Conservation (phyloP, 2,329 filamentous ascomycete genomes). For the Hypoxylon sp. region DNA sequence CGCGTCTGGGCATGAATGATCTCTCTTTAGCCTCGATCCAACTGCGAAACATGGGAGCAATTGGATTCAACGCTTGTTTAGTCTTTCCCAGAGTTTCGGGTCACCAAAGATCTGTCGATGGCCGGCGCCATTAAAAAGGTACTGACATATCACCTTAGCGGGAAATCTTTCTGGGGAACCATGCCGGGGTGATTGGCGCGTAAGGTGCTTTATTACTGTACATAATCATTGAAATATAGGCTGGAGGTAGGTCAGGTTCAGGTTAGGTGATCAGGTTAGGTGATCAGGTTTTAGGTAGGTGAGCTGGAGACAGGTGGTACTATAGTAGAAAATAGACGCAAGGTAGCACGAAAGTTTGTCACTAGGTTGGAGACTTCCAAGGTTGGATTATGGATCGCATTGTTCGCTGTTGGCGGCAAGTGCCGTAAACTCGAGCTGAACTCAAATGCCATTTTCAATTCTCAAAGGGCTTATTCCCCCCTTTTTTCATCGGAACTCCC, state of each 20-base stretch:
- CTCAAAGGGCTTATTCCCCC: background rate
- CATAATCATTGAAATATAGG: constrained; percentile 40
- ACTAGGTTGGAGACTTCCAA: background rate
- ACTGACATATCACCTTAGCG: constrained; percentile 57
- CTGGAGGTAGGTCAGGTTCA: background rate
- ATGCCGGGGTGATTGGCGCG: constrained; percentile 39
- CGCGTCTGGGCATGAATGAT: constrained; percentile 46
- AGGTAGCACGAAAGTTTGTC: constrained; percentile 33
- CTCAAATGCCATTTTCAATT: background rate
- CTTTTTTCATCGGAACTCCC: constrained; percentile 22
- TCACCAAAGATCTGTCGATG: constrained; percentile 53
- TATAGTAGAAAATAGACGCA: constrained; percentile 25
- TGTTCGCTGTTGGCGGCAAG: constrained; percentile 37
- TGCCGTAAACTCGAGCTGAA: constrained; percentile 25
- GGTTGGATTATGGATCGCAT: constrained; percentile 10
- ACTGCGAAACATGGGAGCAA: constrained; percentile 50
- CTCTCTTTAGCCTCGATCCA: constrained; percentile 47
- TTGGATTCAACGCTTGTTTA: constrained; percentile 56
- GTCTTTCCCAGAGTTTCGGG: constrained; percentile 54
- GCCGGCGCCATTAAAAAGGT: constrained; percentile 54
- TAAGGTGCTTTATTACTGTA: constrained; percentile 33
- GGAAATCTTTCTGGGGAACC: constrained; percentile 57
- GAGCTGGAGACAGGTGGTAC: background rate
- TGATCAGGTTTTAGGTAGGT: too few relatives aligned
- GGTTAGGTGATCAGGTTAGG: background rate